Base-by-base conservation (phyloP, 2,329 filamentous ascomycete genomes). In the Talaromyces funiculosus region DNA sequence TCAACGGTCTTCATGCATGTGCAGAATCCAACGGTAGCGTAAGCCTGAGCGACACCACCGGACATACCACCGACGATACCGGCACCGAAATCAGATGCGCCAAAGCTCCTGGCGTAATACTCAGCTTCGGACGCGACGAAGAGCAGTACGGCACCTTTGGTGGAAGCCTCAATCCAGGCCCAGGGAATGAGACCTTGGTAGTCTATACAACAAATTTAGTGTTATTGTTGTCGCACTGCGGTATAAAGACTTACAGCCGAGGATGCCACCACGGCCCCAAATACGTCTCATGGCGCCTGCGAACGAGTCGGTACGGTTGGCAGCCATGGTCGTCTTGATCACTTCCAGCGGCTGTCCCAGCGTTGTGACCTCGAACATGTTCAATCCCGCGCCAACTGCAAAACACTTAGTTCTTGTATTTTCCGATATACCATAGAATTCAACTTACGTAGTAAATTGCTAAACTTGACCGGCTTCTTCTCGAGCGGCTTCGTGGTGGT, bases 1-100 rank as follows among this genome's bases (percentile, higher is more conserved):
- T 99, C 94, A 67, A 97, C 94, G 65, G 94, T 99, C 87, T 99
- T 99, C 94, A 99, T 99, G 86, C 94, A 99, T 64, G 94, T 99
- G 81, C 94, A 99, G 87, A 99, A 99, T 68, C 94, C 94, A 93
- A 99, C 99, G 76, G 94, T 99, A 67, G 94, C 94, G 77, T 99
- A 99, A 63, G 94, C 94, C 81, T 99, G 94, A 51, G 93, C 94
- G 62, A 99, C 87, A 84, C 94, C 94, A 75, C 94, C 94, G 22
- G 87, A 84, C 82, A 99, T 91, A 78, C 94, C 94, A 72, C 94
- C 94, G 33, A 83, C 75, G 80, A 99, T 97, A 74, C 94, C 94
- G 68, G 87, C 86, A 56, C 89, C 82, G 77, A 99, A 97, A 77
- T 95, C 89, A 71, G 84, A 86, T 64, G 92, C 93, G 68, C 94